Evolutionary conservation across 2,329 filamentous ascomycete species (phyloP).

Genomic region (Penicillium sp.): DNA sequence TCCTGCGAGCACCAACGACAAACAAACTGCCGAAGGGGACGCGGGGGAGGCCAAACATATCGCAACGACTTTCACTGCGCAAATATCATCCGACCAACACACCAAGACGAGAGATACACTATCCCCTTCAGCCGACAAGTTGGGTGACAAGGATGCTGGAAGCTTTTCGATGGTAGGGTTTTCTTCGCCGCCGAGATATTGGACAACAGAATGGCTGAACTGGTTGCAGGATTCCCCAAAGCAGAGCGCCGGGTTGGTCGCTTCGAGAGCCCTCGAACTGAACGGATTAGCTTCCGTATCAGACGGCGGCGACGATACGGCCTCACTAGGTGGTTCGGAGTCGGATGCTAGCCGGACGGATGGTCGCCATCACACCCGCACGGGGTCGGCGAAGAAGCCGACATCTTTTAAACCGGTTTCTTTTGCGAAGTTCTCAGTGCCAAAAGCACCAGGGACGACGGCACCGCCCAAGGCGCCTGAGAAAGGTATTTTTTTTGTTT

Average conservation of each 20-base stretch:
- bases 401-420: slow-evolving; percentile 64
- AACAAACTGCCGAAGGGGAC: slow-evolving; percentile 52
- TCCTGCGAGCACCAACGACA: slow-evolving; percentile 60
- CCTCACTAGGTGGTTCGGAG: slow-evolving; percentile 55
- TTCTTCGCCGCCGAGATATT: slow-evolving; percentile 9
- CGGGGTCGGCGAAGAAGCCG: slow-evolving; percentile 59
- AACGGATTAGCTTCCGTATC: slow-evolving; percentile 39
- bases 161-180: slow-evolving; percentile 31
- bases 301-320: slow-evolving; percentile 40
- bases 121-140: slow-evolving; percentile 19
- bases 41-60: slow-evolving; percentile 43
- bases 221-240: slow-evolving; percentile 28
- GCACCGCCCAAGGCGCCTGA: slow-evolving; percentile 53
- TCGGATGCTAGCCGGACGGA: slow-evolving; percentile 61
- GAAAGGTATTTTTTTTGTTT: slow-evolving; percentile 46
- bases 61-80: slow-evolving; percentile 33
- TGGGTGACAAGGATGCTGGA: slow-evolving; percentile 25
- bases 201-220: slow-evolving; percentile 20
- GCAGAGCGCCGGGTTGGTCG: slow-evolving; percentile 33
- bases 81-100: slow-evolving; percentile 25
- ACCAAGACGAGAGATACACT: slow-evolving; percentile 22
- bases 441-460: slow-evolving; percentile 58
- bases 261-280: slow-evolving; percentile 37
- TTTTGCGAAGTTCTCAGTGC: slow-evolving; percentile 64
- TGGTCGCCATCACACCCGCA: slow-evolving; percentile 46